phyloP scores from a whole-genome alignment of 164 flowering plant species.

The Kalanchoe fedtschenkoi region DNA sequence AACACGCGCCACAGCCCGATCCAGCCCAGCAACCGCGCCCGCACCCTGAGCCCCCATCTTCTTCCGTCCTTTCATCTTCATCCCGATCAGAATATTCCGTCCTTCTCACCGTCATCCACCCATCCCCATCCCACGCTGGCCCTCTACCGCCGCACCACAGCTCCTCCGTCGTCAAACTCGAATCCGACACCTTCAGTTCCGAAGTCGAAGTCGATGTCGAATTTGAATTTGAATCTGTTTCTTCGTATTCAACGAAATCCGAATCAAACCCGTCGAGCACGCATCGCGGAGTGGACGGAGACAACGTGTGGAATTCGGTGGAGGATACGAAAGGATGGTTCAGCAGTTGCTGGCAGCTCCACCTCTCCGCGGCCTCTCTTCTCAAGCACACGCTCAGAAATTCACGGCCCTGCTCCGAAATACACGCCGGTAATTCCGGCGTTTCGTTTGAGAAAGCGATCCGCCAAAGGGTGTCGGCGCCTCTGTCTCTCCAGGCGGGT shows the following conservation, averaged over 20 bases:
- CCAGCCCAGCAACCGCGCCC: no score
- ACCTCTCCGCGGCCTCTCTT: background rate
- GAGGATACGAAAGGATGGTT: background rate
- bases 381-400: background rate
- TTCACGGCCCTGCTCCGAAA: background rate
- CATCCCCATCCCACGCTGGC: background rate
- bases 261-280: background rate
- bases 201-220: background rate
- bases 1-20: no score
- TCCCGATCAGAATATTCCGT: background rate
- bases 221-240: background rate
- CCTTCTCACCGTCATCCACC: background rate
- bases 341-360: background rate
- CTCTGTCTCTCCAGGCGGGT: background rate
- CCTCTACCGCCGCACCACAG: background rate
- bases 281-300: background rate
- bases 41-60: background rate
- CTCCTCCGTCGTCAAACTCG: background rate
- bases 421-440: background rate
- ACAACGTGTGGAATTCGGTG: background rate
- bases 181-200: background rate
- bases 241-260: background rate
- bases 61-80: background rate
- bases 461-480: background rate
- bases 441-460: background rate